These are phyloP conservation scores for Polygonum aviculare DNA, from an alignment of 148 eudicot genomes.

Conservation along the genomic window DNA sequence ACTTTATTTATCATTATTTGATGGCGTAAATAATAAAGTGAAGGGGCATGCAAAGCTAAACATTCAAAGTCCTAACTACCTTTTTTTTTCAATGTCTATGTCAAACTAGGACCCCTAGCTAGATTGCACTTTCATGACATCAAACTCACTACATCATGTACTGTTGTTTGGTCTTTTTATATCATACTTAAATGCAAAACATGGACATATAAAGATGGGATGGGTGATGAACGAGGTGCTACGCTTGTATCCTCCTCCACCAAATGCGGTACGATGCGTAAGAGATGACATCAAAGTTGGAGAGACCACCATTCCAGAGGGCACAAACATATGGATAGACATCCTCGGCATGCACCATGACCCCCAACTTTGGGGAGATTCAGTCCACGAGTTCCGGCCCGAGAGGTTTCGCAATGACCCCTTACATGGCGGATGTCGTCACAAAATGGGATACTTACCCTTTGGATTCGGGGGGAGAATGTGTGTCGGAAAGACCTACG, in stretches of 20 bases:
- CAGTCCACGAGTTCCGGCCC: slow-evolving; percentile 63
- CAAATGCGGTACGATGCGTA: slow-evolving; percentile 67
- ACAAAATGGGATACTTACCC: slow-evolving; percentile 82
- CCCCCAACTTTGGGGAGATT: slow-evolving; percentile 54
- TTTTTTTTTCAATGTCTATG: too few relatives aligned
- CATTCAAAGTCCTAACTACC: too few relatives aligned
- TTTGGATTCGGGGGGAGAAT: slow-evolving; percentile 96
- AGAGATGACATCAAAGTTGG: slow-evolving; percentile 49
- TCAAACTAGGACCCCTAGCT: too few relatives aligned
- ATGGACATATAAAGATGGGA: slow-evolving; percentile 51
- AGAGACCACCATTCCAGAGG: slow-evolving; percentile 39
- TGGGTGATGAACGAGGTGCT: slow-evolving; percentile 92
- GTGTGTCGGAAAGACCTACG: slow-evolving; percentile 71
- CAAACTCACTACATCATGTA: too few relatives aligned
- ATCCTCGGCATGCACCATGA: slow-evolving; percentile 84
- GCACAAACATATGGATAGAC: slow-evolving; percentile 84
- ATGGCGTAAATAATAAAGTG: too few relatives aligned
- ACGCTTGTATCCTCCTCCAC: slow-evolving; percentile 70
- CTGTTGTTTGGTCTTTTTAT: neutral
- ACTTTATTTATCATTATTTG: too few relatives aligned
- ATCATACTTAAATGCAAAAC: too few relatives aligned
- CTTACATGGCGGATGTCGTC: slow-evolving; percentile 55
- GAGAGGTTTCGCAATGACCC: slow-evolving; percentile 53
- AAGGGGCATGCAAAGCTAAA: too few relatives aligned
- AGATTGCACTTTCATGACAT: too few relatives aligned